A percentile compares a stretch with the other conserved stretches of the same genome.
phyloP scores from a whole-genome alignment of 164 flowering plant genomes.

The Annona squamosa region DNA sequence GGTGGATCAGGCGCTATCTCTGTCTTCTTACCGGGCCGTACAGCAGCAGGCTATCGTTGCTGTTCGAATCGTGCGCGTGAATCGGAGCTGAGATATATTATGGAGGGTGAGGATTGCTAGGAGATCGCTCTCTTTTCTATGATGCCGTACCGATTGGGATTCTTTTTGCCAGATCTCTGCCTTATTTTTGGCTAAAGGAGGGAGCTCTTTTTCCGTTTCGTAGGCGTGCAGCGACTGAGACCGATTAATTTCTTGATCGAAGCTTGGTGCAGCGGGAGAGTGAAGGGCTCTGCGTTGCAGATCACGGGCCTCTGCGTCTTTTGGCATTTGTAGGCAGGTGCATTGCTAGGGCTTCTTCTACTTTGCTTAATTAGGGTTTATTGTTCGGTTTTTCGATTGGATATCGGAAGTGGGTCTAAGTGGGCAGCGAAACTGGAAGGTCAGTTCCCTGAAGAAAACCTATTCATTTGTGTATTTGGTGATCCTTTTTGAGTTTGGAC shows the following conservation, averaged over 20 bases:
- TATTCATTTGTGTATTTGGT: neutral
- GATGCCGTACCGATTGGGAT: neutral
- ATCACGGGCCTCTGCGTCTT: constrained; percentile 1
- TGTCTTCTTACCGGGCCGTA: neutral
- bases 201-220: neutral
- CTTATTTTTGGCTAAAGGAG: neutral
- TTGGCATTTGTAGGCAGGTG: neutral
- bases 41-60: neutral
- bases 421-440: constrained; percentile 15
- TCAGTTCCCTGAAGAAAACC: neutral
- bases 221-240: constrained; percentile 4
- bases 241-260: neutral
- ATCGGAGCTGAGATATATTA: neutral
- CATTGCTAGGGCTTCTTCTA: neutral
- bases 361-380: neutral
- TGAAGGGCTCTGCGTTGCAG: constrained; percentile 1
- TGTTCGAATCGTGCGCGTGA: neutral
- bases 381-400: constrained; percentile 1
- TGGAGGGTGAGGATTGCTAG: neutral
- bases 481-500: neutral
- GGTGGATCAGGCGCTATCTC: neutral
- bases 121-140: neutral
- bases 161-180: constrained; percentile 1
- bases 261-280: neutral
- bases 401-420: constrained; percentile 7